Evolutionary conservation across 2,329 filamentous ascomycete genomes (phyloP).

Genomic region (Fusarium napiforme): DNA sequence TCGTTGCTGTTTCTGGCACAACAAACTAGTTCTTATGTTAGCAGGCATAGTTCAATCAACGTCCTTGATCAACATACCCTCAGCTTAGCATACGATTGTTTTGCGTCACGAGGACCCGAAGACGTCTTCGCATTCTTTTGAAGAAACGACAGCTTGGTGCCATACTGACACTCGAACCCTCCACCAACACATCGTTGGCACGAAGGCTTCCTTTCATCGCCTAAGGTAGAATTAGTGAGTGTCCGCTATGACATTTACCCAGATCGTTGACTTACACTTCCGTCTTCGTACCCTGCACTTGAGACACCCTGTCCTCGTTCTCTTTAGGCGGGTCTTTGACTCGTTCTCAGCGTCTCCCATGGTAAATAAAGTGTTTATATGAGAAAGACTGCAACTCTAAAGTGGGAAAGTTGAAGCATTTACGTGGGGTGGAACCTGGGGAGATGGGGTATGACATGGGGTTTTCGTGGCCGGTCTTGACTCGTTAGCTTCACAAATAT

Average conservation of each 20-base stretch:
- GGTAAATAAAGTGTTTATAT: neutral
- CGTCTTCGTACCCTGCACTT: slow-evolving; percentile 60
- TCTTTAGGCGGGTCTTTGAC: slow-evolving; percentile 43
- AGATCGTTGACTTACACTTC: slow-evolving; percentile 52
- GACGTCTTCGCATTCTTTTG: slow-evolving; percentile 60
- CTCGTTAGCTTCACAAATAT: neutral
- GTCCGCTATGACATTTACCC: neutral
- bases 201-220: slow-evolving; percentile 61
- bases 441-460: neutral
- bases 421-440: neutral
- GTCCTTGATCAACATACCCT: slow-evolving; percentile 17
- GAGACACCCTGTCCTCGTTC: slow-evolving; percentile 58
- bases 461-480: neutral
- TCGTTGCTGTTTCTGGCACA: slow-evolving; percentile 30
- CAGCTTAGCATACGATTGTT: slow-evolving; percentile 39
- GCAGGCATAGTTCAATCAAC: neutral
- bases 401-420: slow-evolving; percentile 41
- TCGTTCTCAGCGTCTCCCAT: slow-evolving; percentile 35
- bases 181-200: slow-evolving; percentile 61
- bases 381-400: slow-evolving; percentile 17
- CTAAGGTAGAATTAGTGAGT: slow-evolving; percentile 44
- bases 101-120: slow-evolving; percentile 20
- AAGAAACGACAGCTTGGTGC: slow-evolving; percentile 58
- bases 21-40: slow-evolving; percentile 28
- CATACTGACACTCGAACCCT: slow-evolving; percentile 60